Evolutionary conservation across 2,329 filamentous ascomycete species (phyloP).

Genomic region (Falciphora oryzae): DNA sequence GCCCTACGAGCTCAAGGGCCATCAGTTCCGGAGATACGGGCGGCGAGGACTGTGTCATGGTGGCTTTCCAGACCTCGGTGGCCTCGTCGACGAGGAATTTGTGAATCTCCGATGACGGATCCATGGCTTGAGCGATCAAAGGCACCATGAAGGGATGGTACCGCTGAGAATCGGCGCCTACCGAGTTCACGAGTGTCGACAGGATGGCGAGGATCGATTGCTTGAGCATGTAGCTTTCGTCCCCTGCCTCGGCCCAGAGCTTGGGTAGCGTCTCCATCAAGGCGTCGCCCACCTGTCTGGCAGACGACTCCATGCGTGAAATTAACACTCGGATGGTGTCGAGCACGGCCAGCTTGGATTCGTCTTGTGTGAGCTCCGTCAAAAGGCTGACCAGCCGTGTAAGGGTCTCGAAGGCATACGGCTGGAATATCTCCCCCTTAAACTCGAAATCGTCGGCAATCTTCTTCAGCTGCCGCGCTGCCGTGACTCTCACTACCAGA

Average conservation of each 20-base stretch:
- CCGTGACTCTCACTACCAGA: constrained; percentile 84
- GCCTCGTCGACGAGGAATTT: constrained; percentile 88
- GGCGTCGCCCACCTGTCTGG: constrained; percentile 64
- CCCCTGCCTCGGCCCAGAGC: constrained; percentile 77
- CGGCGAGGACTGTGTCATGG: constrained; percentile 60
- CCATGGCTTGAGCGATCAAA: constrained; percentile 72
- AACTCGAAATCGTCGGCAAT: constrained; percentile 85
- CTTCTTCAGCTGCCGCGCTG: constrained; percentile 74
- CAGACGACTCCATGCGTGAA: constrained; percentile 70
- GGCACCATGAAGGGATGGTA: constrained; percentile 80
- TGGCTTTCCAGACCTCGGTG: constrained; percentile 78
- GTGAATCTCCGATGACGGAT: constrained; percentile 67
- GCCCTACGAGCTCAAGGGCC: constrained; percentile 53
- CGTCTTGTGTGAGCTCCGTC: constrained; percentile 70
- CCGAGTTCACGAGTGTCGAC: constrained; percentile 75
- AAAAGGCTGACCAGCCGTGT: constrained; percentile 71
- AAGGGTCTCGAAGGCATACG: constrained; percentile 70
- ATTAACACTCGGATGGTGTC: constrained; percentile 81
- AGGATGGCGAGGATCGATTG: constrained; percentile 86
- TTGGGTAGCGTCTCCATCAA: constrained; percentile 75
- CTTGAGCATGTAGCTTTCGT: constrained; percentile 85
- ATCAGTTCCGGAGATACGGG: constrained; percentile 59
- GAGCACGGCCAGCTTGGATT: constrained; percentile 85
- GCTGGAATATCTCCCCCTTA: constrained; percentile 64
- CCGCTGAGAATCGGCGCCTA: constrained; percentile 69